Evolutionary conservation across 2,329 filamentous ascomycete genomes (phyloP), one percentile per base, ranked within the genome.

Genomic region (Fusarium sarcochroum): DNA sequence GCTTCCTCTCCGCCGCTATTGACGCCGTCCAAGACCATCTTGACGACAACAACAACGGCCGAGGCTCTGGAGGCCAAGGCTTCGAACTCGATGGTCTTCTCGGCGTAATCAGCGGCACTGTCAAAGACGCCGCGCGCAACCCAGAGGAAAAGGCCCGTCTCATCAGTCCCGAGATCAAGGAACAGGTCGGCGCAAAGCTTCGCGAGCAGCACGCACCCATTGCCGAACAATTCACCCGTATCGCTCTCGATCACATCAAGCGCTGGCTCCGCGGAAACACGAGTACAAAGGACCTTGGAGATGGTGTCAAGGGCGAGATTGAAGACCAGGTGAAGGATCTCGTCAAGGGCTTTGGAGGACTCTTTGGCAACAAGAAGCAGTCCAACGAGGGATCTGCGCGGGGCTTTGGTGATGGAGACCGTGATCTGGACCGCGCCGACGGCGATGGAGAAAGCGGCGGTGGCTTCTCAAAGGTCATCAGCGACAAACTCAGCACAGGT

Each of bases 81-180:
- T 77, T 83, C 47, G 76, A 81, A 65, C 76, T 84, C 0, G 81
- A 81, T n/a, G 82, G 82, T 0, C 75, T 84, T 2, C 74, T 84
- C 1, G 81, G 81, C 2, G 75, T 82, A 0, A 62, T 84, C 14
- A 83, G 80, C 70, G 76, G 75, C 61, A 82, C 80, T 1, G 76
- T 84, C 56, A 83, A 82, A 60, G 82, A 83, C 17, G 79, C 79
- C 14, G 74, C 81, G 3, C 77, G 80, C n/a, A 82, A 82, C 61
- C 82, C 82, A 0, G 82, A 84, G 61, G 82, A 83, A 46, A 83
- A 81, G 56, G 82, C 82, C 0, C 81, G 82, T 6, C 56, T 78
- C 46, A 83, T 84, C 55, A 82, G 76, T 40, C 82, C 82, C 5
- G 82, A 83, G 72, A 83, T 84, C 76, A 83, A 83, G 67, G 81